These are phyloP conservation scores for Lathyrus tuberosus DNA, from an alignment of 306 rosid species.

Conservation along the genomic window DNA sequence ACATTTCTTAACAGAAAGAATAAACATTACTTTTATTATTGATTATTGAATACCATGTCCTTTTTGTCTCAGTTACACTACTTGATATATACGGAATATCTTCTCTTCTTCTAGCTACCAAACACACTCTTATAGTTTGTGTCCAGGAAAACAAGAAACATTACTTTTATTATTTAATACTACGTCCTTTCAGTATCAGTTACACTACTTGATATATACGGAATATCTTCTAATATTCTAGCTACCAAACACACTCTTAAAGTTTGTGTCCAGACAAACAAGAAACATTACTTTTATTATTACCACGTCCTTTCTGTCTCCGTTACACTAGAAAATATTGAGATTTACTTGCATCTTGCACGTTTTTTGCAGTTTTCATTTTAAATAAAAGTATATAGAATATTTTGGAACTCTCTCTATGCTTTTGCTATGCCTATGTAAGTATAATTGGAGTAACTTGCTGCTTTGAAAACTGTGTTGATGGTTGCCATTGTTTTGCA, in stretches of 20 bases:
- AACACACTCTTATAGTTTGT: too few relatives aligned
- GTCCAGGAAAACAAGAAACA: background rate
- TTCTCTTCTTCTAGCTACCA: too few relatives aligned
- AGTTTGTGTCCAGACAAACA: background rate
- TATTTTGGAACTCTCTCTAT: conserved; percentile 17
- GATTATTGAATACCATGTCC: too few relatives aligned
- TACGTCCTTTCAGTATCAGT: background rate
- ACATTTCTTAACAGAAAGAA: too few relatives aligned
- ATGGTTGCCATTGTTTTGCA: conserved; percentile 41
- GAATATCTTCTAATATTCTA: background rate
- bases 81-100: too few relatives aligned
- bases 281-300: background rate
- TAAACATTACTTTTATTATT: too few relatives aligned
- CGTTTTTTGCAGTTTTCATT: conserved; percentile 19
- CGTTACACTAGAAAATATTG: background rate
- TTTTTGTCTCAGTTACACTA: too few relatives aligned
- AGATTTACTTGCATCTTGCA: conserved; percentile 23
- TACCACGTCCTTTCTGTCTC: conserved; percentile 18
- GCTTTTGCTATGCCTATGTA: conserved; percentile 4
- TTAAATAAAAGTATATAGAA: conserved; percentile 12
- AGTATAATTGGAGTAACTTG: conserved; percentile 25
- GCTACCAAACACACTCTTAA: background rate
- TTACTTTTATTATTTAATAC: background rate
- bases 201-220: too few relatives aligned
- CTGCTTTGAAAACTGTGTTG: conserved; percentile 31